Base-by-base conservation (phyloP, 2,329 filamentous ascomycete genomes). In the Reticulascus tulasneorum region DNA sequence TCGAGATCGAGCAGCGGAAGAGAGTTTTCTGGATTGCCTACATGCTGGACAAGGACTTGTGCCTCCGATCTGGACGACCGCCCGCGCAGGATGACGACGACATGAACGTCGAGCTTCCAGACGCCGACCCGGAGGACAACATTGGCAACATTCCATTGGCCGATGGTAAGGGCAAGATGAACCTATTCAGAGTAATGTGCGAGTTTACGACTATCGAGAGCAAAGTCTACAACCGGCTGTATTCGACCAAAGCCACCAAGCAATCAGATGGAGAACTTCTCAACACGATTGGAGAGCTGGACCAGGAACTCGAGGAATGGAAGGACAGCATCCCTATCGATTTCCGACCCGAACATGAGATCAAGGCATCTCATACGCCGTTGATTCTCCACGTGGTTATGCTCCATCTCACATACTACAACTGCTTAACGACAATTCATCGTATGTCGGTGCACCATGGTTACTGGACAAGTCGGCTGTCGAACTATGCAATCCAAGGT, bases 391-490 rank as follows among this genome's bases (percentile, higher is more conserved):
- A 97, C 47, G 80, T 98, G 34, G 90, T 95, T 42, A 87, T 95
- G 58, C 68, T 98, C 39, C 93, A 98, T 59, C 94, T 98, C 53
- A 84, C 88, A 2, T 98, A 98, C 62, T 97, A 97, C 68, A 98
- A 98, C 59, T 96, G 90, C 52, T 66, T 98, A 33, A 96, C 91
- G 1, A 98, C 93, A 0, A 96, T 98, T 46, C 93, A 98, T 59
- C 86, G 93, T 33, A 98, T 97, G 93, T 94, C 88, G 26, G 86
- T 97, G 20, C 93, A 97, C 52, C 90, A 96, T 56, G 93, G 93
- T 11, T 96, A 95, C 64, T 98, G 93, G 93, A 97, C 91, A 2
- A 96, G 87, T 54, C 79, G 93, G 23, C 66, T 98, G 25, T 94
- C 90, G 23, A 91, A 97, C 53, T 97, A 89, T 54, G 93, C 93